Evolutionary conservation across 2,329 filamentous ascomycete genomes (phyloP).

Genomic region (Bipolaris sorokiniana): DNA sequence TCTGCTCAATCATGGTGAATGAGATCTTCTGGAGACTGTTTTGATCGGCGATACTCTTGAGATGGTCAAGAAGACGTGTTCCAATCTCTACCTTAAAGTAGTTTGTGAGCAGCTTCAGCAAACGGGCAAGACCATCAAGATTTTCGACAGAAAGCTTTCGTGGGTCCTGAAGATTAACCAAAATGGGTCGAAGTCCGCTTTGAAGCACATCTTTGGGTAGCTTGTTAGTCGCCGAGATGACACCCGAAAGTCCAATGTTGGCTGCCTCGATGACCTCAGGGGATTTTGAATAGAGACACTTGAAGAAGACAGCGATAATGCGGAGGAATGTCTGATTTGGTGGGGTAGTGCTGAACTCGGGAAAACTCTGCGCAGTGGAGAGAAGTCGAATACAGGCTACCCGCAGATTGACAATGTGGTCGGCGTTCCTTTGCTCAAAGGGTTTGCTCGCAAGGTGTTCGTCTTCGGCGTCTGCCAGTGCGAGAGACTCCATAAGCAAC

Average conservation of each 20-base stretch:
- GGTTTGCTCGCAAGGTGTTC: constrained; percentile 86
- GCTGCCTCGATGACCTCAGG: constrained; percentile 92
- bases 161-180: constrained; percentile 94
- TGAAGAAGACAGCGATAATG: constrained; percentile 97
- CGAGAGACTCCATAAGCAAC: constrained; percentile 89
- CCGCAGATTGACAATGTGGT: constrained; percentile 87
- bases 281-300: constrained; percentile 91
- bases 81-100: constrained; percentile 99
- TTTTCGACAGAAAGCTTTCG: constrained; percentile 88
- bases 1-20: constrained; percentile 93
- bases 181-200: constrained; percentile 89
- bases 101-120: constrained; percentile 90
- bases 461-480: constrained; percentile 91
- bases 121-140: constrained; percentile 85
- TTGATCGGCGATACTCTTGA: constrained; percentile 86
- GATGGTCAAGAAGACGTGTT: constrained; percentile 87
- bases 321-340: constrained; percentile 65
- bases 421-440: constrained; percentile 91
- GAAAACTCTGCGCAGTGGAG: constrained; percentile 90
- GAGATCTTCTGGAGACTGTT: constrained; percentile 84
- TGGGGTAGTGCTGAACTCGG: constrained; percentile 82
- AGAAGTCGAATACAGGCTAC: constrained; percentile 93
- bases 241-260: constrained; percentile 85
- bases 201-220: constrained; percentile 94
- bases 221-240: constrained; percentile 87